These are phyloP conservation scores for Phytophthora pini DNA, from an alignment of 352 stramenopile species.

Conservation along the genomic window DNA sequence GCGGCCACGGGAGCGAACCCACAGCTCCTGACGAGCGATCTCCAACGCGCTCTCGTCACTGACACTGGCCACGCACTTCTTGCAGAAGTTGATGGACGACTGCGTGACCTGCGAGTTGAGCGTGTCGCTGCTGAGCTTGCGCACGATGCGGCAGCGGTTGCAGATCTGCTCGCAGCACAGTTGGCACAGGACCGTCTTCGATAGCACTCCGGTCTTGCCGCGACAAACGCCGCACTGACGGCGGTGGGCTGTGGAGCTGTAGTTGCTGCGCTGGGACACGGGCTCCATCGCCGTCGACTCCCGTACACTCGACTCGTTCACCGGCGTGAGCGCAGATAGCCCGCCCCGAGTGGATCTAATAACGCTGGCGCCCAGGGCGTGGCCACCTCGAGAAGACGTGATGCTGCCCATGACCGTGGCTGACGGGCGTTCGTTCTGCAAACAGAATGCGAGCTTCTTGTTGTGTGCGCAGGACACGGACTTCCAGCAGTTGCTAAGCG, in stretches of 20 bases:
- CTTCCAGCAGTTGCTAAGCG: slow-evolving; percentile 73
- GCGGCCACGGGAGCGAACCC: slow-evolving; percentile 39
- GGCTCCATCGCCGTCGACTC: slow-evolving; percentile 29
- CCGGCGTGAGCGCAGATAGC: slow-evolving; percentile 33
- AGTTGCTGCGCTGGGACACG: slow-evolving; percentile 36
- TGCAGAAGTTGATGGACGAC: slow-evolving; percentile 69
- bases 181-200: slow-evolving; percentile 45
- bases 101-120: slow-evolving; percentile 50
- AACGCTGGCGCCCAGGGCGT: slow-evolving; percentile 6
- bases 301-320: slow-evolving; percentile 29
- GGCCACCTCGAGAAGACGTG: slow-evolving; percentile 15
- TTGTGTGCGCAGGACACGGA: slow-evolving; percentile 65
- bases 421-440: slow-evolving; percentile 50
- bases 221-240: slow-evolving; percentile 48
- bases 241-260: slow-evolving; percentile 18
- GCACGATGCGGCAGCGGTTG: slow-evolving; percentile 49
- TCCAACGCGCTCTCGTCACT: slow-evolving; percentile 62
- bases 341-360: slow-evolving; percentile 28
- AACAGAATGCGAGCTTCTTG: slow-evolving; percentile 71
- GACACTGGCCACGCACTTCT: slow-evolving; percentile 61
- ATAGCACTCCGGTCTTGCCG: slow-evolving; percentile 38
- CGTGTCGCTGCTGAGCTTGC: slow-evolving; percentile 53
- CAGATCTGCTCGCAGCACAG: slow-evolving; percentile 55
- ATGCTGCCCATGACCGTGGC: slow-evolving; percentile 5
- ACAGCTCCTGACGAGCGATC: slow-evolving; percentile 68